Base-by-base conservation (phyloP, 768 basidiomycete genomes). In the Kwoniella mangroviensis region DNA sequence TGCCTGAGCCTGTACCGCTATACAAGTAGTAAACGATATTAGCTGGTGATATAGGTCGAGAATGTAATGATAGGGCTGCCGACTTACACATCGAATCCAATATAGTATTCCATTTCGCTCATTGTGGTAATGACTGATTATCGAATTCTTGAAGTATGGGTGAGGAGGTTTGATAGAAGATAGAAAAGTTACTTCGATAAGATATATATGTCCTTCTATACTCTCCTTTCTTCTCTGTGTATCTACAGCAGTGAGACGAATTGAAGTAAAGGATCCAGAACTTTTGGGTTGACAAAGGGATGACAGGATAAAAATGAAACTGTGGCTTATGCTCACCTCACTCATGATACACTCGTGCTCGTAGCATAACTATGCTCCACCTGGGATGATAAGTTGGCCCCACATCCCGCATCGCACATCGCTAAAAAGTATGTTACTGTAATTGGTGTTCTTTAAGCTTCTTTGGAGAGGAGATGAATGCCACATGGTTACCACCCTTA, bases 1-100 rank as follows among this genome's bases (percentile, higher is more conserved):
- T 89, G 7, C 90, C 94, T 22, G 94, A 98, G 68, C 95, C 94
- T 1, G 97, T 98, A 15, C 97, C 97, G 41, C 96, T 92, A 71
- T 55, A 22, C 5, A 17, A 15, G 3, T 55, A 12, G 12, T 22
- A 55, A 4, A 17, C 15, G 15, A 40, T 11, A 49, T 22, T 1
- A 63, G 28, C 63, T 22, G 56, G 55, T 42, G 41, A 19, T 53
- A 43, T 1, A 28, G 19, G 40, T 26, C 17, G 59, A 34, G 24
- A 13, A 12, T n/a, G 34, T 61, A 19, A 17, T 28, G 34, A n/a
- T n/a, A 21, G 22, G 12, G n/a, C 21, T 10, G 19, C 40, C 12
- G 41, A 69, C 85, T 76, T 61, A 85, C 85, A 86, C 85, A 75
- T 86, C 85, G 59, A 86, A 85, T 17, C 85, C 85, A 67, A 86